phyloP scores from a whole-genome alignment of 257 asterid genomes.

The Rehmannia glutinosa region DNA sequence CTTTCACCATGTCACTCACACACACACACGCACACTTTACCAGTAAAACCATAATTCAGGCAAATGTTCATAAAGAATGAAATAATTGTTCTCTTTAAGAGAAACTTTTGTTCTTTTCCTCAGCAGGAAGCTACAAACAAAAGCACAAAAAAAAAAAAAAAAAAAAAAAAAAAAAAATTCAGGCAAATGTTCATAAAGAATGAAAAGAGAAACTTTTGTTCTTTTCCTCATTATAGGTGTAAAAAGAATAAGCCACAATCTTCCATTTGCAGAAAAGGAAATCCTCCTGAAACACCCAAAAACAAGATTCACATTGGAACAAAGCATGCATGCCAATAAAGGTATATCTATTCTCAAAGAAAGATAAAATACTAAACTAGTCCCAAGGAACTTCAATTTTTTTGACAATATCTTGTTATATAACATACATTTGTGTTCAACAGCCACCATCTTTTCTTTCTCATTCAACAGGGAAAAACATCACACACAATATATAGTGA shows the following conservation, averaged over 20 bases:
- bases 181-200: too few relatives aligned
- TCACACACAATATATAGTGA: not conserved
- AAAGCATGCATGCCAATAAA: not conserved
- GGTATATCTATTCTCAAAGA: constrained; percentile 24
- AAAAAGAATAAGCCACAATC: constrained; percentile 19
- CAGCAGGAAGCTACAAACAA: constrained; percentile 8
- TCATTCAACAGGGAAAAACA: not conserved
- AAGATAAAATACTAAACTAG: constrained; percentile 7
- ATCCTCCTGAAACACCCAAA: not conserved
- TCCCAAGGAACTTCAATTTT: not conserved
- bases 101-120: constrained; percentile 14
- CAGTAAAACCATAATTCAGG: not conserved
- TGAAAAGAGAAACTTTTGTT: too few relatives aligned
- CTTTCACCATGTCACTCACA: too few relatives aligned
- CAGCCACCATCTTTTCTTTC: not conserved
- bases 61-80: not conserved
- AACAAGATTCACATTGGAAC: not conserved
- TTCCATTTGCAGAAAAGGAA: constrained; percentile 7
- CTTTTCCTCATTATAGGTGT: too few relatives aligned
- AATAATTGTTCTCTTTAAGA: too few relatives aligned
- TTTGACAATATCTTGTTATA: not conserved
- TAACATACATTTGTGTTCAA: not conserved
- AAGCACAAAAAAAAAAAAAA: not conserved
- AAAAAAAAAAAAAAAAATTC: too few relatives aligned
- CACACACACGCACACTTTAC: too few relatives aligned